Conservation (phyloP, 225 moss, liverwort and hornwort species). For the Rhytidiadelphus loreus region DNA sequence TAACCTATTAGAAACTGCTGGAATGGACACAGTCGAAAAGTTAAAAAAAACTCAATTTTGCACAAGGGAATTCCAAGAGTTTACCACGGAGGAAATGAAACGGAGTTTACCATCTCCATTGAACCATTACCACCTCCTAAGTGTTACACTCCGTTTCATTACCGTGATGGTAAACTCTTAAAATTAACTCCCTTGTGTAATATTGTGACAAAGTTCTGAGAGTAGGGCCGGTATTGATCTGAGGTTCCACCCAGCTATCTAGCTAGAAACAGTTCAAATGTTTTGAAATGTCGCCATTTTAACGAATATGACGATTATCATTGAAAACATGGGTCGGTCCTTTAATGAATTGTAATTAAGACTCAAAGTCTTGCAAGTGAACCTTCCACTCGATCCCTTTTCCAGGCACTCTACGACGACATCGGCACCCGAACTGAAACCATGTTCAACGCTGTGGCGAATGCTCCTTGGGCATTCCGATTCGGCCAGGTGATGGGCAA, state of each 20-base stretch:
- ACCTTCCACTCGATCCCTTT: not conserved
- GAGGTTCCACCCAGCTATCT: not conserved
- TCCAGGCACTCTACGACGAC: constrained; percentile 16
- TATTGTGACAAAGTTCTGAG: not conserved
- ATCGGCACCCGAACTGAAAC: not conserved
- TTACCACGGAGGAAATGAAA: not conserved
- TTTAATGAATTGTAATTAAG: not conserved
- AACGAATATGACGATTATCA: too few species aligned
- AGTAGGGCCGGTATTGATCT: not conserved
- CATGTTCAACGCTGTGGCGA: not conserved
- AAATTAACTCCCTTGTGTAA: not conserved
- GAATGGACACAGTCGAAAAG: not conserved
- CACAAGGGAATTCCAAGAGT: not conserved
- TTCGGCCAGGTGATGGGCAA: constrained; percentile 14
- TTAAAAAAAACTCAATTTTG: not conserved
- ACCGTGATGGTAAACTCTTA: not conserved
- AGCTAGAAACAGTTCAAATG: not conserved
- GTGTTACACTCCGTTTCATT: not conserved
- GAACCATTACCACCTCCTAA: not conserved
- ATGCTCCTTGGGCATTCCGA: not conserved
- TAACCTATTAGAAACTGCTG: not conserved
- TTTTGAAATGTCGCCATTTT: not conserved
- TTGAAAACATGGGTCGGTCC: not conserved
- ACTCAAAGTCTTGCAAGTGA: not conserved
- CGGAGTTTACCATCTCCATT: not conserved